Evolutionary conservation across 2,329 filamentous ascomycete genomes (phyloP).

Genomic region (Aspergillus sojae): DNA sequence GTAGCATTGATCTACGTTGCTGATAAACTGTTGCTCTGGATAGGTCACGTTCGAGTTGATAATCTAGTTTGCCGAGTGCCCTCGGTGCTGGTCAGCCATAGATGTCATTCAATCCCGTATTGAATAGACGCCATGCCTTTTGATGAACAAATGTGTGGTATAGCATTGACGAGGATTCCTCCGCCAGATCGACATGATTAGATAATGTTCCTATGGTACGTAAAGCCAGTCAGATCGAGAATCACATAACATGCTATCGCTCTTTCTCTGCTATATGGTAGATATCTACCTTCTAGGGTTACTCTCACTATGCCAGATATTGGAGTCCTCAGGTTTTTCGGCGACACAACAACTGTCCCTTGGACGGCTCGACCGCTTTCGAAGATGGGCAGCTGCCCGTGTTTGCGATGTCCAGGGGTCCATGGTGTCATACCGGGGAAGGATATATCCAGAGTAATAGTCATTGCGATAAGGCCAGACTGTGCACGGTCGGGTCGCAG

Average conservation of each 20-base stretch:
- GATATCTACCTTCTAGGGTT: background rate
- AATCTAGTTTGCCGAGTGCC: background rate
- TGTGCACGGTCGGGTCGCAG: background rate
- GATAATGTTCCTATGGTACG: background rate
- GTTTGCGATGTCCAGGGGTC: background rate
- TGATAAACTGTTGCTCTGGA: background rate
- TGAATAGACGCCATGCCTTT: background rate
- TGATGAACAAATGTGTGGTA: background rate
- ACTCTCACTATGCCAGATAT: background rate
- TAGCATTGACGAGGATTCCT: background rate
- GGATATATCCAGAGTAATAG: background rate
- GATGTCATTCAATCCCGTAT: background rate
- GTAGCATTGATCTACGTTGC: background rate
- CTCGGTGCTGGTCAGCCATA: background rate
- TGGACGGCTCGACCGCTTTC: background rate
- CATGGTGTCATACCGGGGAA: background rate
- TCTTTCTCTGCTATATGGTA: background rate
- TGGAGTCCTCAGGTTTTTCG: background rate
- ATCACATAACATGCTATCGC: background rate
- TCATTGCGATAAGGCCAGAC: background rate
- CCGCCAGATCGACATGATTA: background rate
- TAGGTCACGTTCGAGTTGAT: background rate
- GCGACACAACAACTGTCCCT: background rate
- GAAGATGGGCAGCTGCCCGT: background rate
- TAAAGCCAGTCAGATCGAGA: no score